Conservation (phyloP, 768 basidiomycete species). For the Glaciozyma martinii region DNA sequence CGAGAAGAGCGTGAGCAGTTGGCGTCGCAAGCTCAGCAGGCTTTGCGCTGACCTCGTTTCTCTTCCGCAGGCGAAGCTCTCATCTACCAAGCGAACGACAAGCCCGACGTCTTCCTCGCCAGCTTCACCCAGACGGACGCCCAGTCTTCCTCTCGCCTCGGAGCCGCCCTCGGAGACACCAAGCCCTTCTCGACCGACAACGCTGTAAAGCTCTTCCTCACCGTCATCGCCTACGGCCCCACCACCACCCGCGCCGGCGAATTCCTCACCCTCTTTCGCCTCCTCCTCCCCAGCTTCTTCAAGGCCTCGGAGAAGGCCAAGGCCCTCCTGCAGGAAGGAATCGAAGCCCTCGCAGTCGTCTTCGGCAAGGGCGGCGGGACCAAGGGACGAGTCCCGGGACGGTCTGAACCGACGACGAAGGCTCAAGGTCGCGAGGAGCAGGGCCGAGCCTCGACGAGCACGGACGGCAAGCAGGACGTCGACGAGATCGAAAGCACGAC, state of each 20-base stretch:
- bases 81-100: constrained; percentile 60
- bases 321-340: constrained; percentile 56
- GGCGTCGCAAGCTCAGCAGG: not conserved
- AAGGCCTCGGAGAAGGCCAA: constrained; percentile 50
- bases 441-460: not conserved
- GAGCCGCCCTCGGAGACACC: not conserved
- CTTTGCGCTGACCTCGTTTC: not conserved
- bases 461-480: not conserved
- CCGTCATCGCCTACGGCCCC: constrained; percentile 68
- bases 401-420: not conserved
- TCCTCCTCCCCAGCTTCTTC: constrained; percentile 53
- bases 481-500: not conserved
- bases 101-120: constrained; percentile 60
- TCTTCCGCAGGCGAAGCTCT: constrained; percentile 45
- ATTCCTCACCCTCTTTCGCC: constrained; percentile 57
- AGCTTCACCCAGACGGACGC: not conserved
- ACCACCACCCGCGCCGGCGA: constrained; percentile 58
- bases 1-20: constrained; percentile 52
- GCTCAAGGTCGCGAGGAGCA: not conserved
- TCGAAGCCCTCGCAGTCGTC: constrained; percentile 54
- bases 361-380: constrained; percentile 40
- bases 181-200: constrained; percentile 54
- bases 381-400: not conserved
- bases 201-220: constrained; percentile 62
- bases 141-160: not conserved